These are phyloP conservation scores for Trichoderma lentiforme DNA, from an alignment of 2,329 filamentous ascomycete species.

Conservation along the genomic window DNA sequence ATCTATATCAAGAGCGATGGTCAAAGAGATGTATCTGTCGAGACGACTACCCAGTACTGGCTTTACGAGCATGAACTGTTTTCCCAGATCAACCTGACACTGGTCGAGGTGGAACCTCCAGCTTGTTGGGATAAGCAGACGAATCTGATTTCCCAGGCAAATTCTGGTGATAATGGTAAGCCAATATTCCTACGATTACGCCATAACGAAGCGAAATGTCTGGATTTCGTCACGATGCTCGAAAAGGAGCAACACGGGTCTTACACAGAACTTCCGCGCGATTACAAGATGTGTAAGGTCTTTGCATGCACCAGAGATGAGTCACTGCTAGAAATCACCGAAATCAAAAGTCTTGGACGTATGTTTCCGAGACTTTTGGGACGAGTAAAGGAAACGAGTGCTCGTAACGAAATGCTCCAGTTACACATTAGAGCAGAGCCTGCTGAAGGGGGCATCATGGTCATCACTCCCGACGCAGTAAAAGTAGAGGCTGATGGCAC, in stretches of 20 bases:
- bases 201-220: background rate
- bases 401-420: too few species aligned
- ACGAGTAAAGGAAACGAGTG: too few species aligned
- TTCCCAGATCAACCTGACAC: background rate
- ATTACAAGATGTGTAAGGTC: too few species aligned
- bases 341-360: too few species aligned
- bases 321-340: too few species aligned
- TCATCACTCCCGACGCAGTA: too few species aligned
- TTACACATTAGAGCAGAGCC: too few species aligned
- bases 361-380: too few species aligned
- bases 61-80: slow-evolving; percentile 7
- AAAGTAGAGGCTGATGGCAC: too few species aligned
- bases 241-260: background rate
- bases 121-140: slow-evolving; percentile 8
- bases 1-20: background rate
- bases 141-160: background rate
- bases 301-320: too few species aligned
- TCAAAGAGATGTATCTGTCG: background rate
- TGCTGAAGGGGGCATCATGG: too few species aligned
- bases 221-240: slow-evolving; percentile 14
- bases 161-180: fast-evolving
- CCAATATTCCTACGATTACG: background rate
- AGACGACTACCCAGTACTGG: background rate
- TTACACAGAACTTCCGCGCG: too few species aligned
- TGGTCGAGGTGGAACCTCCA: background rate